phyloP scores from a whole-genome alignment of 2,329 filamentous ascomycete genomes.

The Aspergillus sp. region DNA sequence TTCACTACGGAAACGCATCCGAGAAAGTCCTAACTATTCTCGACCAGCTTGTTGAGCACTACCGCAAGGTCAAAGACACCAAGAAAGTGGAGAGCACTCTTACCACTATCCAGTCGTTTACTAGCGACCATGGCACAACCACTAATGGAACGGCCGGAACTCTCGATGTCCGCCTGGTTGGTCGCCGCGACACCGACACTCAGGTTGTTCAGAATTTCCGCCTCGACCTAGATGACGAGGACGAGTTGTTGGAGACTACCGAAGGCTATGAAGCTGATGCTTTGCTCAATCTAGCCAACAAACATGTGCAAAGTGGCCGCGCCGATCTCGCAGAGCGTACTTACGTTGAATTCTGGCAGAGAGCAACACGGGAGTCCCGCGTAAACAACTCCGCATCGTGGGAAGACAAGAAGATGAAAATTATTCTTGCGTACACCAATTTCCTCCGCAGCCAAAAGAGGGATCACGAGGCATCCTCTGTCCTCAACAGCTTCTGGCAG shows the following conservation, averaged over 20 bases:
- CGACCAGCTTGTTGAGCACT: conserved; percentile 50
- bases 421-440: conserved; percentile 47
- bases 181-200: conserved; percentile 22
- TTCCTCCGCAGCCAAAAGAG: conserved; percentile 50
- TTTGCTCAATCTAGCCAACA: conserved; percentile 40
- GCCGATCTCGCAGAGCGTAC: conserved; percentile 44
- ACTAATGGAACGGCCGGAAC: conserved; percentile 24
- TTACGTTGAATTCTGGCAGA: conserved; percentile 54
- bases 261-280: conserved; percentile 41
- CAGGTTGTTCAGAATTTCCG: conserved; percentile 23
- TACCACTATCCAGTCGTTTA: conserved; percentile 25
- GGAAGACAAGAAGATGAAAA: conserved; percentile 51
- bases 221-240: conserved; percentile 42
- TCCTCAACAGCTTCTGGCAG: conserved; percentile 49
- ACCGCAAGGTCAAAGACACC: conserved; percentile 49
- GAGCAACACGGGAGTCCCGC: conserved; percentile 49
- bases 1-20: conserved; percentile 48
- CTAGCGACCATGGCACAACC: conserved; percentile 20
- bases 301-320: conserved; percentile 33
- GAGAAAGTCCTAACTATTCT: conserved; percentile 48
- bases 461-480: conserved; percentile 45
- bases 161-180: conserved; percentile 36
- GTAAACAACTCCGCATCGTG: conserved; percentile 44
- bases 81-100: conserved; percentile 44
- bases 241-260: conserved; percentile 32